Evolutionary conservation across 2,329 filamentous ascomycete genomes (phyloP), one percentile per base, ranked within the genome.

Genomic region (Ophiostoma ips): DNA sequence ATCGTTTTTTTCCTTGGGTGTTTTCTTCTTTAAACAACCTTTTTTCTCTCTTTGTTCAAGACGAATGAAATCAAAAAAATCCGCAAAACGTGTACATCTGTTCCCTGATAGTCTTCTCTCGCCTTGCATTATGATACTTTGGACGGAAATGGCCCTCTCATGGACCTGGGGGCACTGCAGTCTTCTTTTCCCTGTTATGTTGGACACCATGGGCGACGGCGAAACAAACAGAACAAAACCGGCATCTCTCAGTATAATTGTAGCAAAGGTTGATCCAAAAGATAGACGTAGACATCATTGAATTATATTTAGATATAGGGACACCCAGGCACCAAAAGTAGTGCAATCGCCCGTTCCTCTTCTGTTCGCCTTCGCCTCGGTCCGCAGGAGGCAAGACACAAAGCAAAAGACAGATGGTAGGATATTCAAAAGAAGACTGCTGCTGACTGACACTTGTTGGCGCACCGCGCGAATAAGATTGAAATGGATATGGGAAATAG

Each of bases 1-100:
- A 45, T 46, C 41, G 37, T 28, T 50, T 52, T 46, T 50, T 52
- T 46, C 33, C 31, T 34, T 50, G 48, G 37, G 51, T 49, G 49
- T 50, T 48, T 48, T 50, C n/a, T n/a, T n/a, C n/a, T n/a, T n/a
- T n/a, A n/a, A n/a, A n/a, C n/a, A n/a, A n/a, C n/a, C n/a, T n/a
- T 48, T 48, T 50, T 43, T 44, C 19, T 33, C 31, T 54, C 37
- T 48, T 47, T 50, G 15, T 47, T 48, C 33, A 21, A n/a, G n/a
- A n/a, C n/a, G n/a, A 44, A 47, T 10, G 21, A 35, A 50, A n/a
- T n/a, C n/a, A n/a, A 43, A 40, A 47, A 44, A 50, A 47, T 46
- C 24, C 30, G 21, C 19, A 51, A 45, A 21, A 48, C 43, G 30
- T 48, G 50, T 49, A 37, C 44, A 44, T 48, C 24, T 52, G 37